Conservation (phyloP, 2,329 filamentous ascomycete genomes). For the Aureobasidium sp. region DNA sequence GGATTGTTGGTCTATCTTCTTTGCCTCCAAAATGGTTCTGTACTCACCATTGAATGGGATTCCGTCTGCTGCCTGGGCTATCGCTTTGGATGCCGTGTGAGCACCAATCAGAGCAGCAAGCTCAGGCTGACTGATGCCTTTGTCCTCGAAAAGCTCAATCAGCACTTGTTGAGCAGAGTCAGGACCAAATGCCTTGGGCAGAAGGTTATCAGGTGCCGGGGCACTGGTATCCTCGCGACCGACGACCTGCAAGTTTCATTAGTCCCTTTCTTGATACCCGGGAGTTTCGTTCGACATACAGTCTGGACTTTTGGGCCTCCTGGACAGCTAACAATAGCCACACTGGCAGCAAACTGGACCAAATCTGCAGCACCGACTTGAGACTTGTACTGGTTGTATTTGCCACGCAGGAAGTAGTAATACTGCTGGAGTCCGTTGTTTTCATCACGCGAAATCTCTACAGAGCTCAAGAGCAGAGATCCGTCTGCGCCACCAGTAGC, state of each 20-base stretch:
- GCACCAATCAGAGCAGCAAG: conserved; percentile 48
- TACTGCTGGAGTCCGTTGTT: conserved; percentile 28
- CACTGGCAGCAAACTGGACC: conserved; percentile 36
- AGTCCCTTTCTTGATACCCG: background rate
- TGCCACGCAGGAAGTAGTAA: conserved; percentile 30
- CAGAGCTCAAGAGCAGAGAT: conserved; percentile 34
- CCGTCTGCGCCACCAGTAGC: conserved; percentile 39
- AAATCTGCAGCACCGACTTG: conserved; percentile 45
- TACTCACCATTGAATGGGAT: conserved; percentile 26
- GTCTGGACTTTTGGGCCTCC: conserved; percentile 42
- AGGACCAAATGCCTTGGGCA: conserved; percentile 28
- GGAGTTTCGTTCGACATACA: background rate
- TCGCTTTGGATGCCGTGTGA: conserved; percentile 42
- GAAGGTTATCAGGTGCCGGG: conserved; percentile 26
- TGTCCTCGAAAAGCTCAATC: conserved; percentile 40
- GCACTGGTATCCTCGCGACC: conserved; percentile 30
- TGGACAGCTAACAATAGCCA: conserved; percentile 42
- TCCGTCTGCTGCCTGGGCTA: conserved; percentile 28
- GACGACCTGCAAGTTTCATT: conserved; percentile 33
- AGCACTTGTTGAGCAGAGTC: conserved; percentile 32
- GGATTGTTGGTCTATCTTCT: conserved; percentile 13
- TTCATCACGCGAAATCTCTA: conserved; percentile 32
- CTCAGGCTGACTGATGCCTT: conserved; percentile 42
- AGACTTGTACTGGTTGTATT: conserved; percentile 23
- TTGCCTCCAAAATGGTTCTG: too few relatives aligned